These are phyloP conservation scores for Astrocystis sublimbata DNA, from an alignment of 495 filamentous ascomycete species.

Conservation along the genomic window DNA sequence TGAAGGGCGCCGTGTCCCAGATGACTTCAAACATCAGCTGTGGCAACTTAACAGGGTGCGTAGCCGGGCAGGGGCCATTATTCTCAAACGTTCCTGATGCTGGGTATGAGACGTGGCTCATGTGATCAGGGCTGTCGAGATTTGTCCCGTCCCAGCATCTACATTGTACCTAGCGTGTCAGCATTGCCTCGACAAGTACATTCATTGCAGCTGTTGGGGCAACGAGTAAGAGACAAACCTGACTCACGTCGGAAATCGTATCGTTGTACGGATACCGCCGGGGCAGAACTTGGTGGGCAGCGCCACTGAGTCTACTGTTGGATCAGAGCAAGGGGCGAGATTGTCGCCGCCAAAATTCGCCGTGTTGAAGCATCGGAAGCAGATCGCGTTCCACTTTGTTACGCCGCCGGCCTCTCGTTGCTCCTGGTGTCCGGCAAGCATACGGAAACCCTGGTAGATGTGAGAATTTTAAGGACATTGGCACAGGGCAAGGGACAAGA, in stretches of 20 bases:
- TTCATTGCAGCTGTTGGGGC: not conserved
- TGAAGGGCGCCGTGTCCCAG: constrained; percentile 39
- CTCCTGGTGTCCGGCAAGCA: constrained; percentile 21
- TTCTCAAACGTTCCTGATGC: constrained; percentile 13
- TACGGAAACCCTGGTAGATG: constrained; percentile 22
- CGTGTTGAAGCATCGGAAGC: constrained; percentile 16
- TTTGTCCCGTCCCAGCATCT: constrained; percentile 16
- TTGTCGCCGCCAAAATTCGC: constrained; percentile 38
- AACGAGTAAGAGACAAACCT: not conserved
- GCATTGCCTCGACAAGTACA: not conserved
- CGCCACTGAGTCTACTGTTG: not conserved
- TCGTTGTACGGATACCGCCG: constrained; percentile 31
- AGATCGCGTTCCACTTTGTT: constrained; percentile 11
- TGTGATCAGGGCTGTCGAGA: constrained; percentile 15
- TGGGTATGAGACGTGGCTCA: constrained; percentile 14
- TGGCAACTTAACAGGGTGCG: constrained; percentile 54
- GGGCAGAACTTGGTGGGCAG: constrained; percentile 1
- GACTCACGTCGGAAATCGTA: constrained; percentile 26
- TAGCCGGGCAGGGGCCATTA: constrained; percentile 22
- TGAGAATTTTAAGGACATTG: too few relatives aligned
- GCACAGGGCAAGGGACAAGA: not conserved
- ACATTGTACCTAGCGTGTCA: not conserved
- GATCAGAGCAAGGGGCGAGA: constrained; percentile 38
- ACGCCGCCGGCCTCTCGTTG: not conserved
- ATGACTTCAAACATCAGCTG: constrained; percentile 60